Evolutionary conservation across 345 rosid genomes (phyloP), one percentile per base, ranked within the genome.

Genomic region (Schrenkiella parvula): DNA sequence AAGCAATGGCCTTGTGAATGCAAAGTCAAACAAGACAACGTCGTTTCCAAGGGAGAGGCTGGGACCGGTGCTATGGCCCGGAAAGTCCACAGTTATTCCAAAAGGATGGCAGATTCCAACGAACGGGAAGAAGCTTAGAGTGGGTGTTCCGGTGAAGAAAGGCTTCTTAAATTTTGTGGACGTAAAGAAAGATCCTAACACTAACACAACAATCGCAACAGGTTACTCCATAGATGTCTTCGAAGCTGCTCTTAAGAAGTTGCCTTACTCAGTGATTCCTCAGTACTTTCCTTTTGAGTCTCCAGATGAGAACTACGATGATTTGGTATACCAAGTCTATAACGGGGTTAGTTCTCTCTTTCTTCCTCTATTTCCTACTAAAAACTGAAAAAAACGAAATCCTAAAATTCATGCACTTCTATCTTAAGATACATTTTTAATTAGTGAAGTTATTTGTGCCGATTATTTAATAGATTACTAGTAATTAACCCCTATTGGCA

Each of bases 51-150:
- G 38, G 2, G 46, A 60, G 17, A 46, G 4, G 2, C 47, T 76
- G 2, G 67, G 64, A 23, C 44, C 52, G 1, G 59, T 82, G 11
- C 69, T 74, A 2, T 88, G 87, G 89, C 89, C 88, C 0, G 85
- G 88, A 34, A 71, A 65, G n/a, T 37, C 88, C 1, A 46, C n/a
- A 22, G 4, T 42, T 44, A 39, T 43, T 63, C 87, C 85, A 0
- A 80, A 47, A 51, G 82, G 83, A 5, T 77, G 82, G 80, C 72
- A 55, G 57, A 46, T 78, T 46, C 83, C 84, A 12, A 74, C 72
- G 13, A 32, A 47, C 2, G 80, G 78, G 35, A 81, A 64, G 72
- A 83, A 53, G 63, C 34, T 87, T 19, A 69, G 22, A 51, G 80
- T 87, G 5, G 86, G 84, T 0, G 82, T 84, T 28, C 88, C 89